phyloP scores from a whole-genome alignment of 345 rosid species.

The Murraya koenigii region DNA sequence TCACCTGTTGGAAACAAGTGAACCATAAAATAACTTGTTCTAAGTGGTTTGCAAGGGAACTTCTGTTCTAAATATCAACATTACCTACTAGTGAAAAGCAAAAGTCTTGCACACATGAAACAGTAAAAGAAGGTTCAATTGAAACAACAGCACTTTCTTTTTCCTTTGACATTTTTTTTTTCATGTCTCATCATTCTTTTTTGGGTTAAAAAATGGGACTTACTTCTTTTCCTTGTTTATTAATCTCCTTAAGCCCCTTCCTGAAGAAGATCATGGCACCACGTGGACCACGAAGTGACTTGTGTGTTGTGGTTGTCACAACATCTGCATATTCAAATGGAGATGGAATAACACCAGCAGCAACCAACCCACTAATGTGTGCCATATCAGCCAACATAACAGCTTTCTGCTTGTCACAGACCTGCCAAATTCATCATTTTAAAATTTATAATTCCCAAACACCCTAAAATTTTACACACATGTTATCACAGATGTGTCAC shows the following conservation, averaged over 20 bases:
- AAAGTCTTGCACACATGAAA: not conserved
- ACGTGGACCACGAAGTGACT: slow-evolving; percentile 97
- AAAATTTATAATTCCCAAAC: slow-evolving; percentile 2
- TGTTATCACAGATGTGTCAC: not conserved
- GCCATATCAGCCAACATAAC: slow-evolving; percentile 92
- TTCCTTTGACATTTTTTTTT: not conserved
- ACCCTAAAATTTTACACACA: not conserved
- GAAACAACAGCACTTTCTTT: not conserved
- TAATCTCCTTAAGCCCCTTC: slow-evolving; percentile 82
- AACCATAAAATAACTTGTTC: not conserved
- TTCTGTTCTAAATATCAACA: not conserved
- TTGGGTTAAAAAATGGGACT: slow-evolving; percentile 15
- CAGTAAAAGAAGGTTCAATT: not conserved
- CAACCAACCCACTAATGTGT: slow-evolving; percentile 95
- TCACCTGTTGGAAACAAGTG: slow-evolving; percentile 47
- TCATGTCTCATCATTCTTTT: not conserved
- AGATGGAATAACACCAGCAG: slow-evolving; percentile 93
- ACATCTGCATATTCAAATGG: slow-evolving; percentile 95
- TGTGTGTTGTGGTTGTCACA: slow-evolving; percentile 96
- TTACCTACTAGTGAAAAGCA: not conserved
- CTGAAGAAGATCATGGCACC: slow-evolving; percentile 98
- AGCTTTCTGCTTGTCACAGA: slow-evolving; percentile 95
- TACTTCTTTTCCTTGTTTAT: slow-evolving; percentile 93
- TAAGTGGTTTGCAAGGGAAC: not conserved
- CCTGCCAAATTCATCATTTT: slow-evolving; percentile 43